Evolutionary conservation across 179 eudicot species (phyloP).

Genomic region (Vitellaria paradoxa): DNA sequence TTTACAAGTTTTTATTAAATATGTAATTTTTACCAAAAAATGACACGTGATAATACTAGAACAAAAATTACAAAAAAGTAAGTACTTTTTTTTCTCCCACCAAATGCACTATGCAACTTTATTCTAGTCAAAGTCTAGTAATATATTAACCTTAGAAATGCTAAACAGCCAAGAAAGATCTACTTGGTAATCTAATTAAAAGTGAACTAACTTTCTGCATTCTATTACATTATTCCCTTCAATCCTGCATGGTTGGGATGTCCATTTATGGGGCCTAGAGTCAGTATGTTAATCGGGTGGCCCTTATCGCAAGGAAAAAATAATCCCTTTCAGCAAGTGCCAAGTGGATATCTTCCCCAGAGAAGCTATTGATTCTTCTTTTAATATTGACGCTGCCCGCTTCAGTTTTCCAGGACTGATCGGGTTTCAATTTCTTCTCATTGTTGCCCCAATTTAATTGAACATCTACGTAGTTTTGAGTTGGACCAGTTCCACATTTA

Average conservation of each 20-base stretch:
- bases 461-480: neutral
- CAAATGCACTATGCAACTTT: too few relatives aligned
- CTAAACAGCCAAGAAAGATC: neutral
- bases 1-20: too few relatives aligned
- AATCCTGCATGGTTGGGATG: conserved; percentile 10
- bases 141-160: neutral
- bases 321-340: neutral
- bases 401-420: neutral
- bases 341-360: conserved; percentile 8
- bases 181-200: neutral
- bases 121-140: too few relatives aligned
- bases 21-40: too few relatives aligned
- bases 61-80: too few relatives aligned
- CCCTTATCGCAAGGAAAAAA: neutral
- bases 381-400: neutral
- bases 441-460: neutral
- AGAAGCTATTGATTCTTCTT: neutral
- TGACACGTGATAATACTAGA: too few relatives aligned
- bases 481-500: too few relatives aligned
- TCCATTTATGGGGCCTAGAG: conserved; percentile 13
- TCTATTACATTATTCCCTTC: conserved; percentile 1
- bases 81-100: too few relatives aligned
- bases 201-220: neutral
- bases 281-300: neutral
- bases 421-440: neutral